A percentile compares a stretch with the other conserved stretches of the same genome.
phyloP scores from a whole-genome alignment of 2,329 filamentous ascomycete species.

The Epicoccum sorghinum region DNA sequence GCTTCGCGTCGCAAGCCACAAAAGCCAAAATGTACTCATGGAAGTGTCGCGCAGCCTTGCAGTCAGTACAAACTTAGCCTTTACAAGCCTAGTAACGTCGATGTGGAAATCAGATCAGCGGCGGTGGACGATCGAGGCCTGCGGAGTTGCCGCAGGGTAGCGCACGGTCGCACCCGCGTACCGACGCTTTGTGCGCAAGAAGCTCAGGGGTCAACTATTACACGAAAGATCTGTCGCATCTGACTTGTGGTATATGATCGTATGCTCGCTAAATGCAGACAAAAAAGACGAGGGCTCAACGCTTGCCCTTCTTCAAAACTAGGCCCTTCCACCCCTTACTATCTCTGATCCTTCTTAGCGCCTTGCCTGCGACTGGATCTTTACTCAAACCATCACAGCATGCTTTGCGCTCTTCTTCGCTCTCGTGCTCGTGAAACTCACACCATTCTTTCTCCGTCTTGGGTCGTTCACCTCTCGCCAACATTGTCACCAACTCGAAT shows the following conservation, averaged over 20 bases:
- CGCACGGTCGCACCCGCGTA: no score
- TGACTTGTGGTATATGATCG: neutral
- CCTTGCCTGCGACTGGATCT: conserved; percentile 38
- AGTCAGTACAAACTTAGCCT: no score
- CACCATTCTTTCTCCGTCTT: conserved; percentile 47
- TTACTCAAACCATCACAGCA: conserved; percentile 41
- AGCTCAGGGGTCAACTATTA: no score
- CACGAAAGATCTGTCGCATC: no score
- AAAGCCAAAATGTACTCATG: neutral
- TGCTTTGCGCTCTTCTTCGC: conserved; percentile 39
- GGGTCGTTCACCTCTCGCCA: conserved; percentile 41
- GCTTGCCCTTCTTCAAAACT: conserved; percentile 46
- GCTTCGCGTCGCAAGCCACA: neutral
- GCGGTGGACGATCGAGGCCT: neutral
- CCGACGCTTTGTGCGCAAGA: neutral
- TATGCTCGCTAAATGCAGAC: neutral
- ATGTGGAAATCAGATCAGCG: neutral
- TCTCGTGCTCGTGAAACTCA: conserved; percentile 45
- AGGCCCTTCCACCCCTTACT: conserved; percentile 46
- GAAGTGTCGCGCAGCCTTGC: neutral
- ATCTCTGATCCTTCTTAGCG: conserved; percentile 41
- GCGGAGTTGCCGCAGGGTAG: neutral
- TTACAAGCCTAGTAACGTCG: neutral
- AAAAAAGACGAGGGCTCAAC: conserved; percentile 13
- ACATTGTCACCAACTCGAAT: conserved; percentile 42